A percentile compares a stretch with the other conserved stretches of the same genome.
Evolutionary conservation across 139 green algal species (phyloP).

Genomic region (Cymbomonas tetramitiformis): DNA sequence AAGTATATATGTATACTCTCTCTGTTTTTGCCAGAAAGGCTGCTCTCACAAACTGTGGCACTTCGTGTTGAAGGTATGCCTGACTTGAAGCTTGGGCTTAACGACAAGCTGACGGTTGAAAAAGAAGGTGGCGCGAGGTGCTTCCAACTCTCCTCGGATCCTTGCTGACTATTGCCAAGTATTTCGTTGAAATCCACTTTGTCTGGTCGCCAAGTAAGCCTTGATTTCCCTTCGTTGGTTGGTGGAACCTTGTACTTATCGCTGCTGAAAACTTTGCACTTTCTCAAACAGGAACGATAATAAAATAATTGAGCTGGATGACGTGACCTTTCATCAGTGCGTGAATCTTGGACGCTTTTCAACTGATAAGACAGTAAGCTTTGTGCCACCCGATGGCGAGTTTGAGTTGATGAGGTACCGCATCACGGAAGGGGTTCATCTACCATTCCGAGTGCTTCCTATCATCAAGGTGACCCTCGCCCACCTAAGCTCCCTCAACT

Average conservation of each 20-base stretch:
- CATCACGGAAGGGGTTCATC: slow-evolving; percentile 58
- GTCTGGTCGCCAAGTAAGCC: too few relatives aligned
- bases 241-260: too few relatives aligned
- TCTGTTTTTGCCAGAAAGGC: too few relatives aligned
- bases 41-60: too few relatives aligned
- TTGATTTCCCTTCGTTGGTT: too few relatives aligned
- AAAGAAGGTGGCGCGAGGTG: not conserved
- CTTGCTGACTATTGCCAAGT: not conserved
- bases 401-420: slow-evolving; percentile 84
- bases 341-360: slow-evolving; percentile 75
- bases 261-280: too few relatives aligned
- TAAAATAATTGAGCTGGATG: slow-evolving; percentile 41
- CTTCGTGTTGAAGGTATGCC: too few relatives aligned
- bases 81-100: slow-evolving; percentile 79
- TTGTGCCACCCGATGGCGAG: slow-evolving; percentile 86
- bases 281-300: not conserved
- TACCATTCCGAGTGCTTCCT: slow-evolving; percentile 81
- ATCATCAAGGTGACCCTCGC: too few relatives aligned
- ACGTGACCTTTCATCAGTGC: slow-evolving; percentile 87
- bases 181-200: not conserved
- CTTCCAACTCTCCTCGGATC: not conserved
- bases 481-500: too few relatives aligned
- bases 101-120: slow-evolving; percentile 53
- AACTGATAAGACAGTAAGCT: slow-evolving; percentile 62
- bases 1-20: too few relatives aligned